phyloP scores from a whole-genome alignment of 371 early-diverging fungal genomes.

The Blakeslea trispora region DNA sequence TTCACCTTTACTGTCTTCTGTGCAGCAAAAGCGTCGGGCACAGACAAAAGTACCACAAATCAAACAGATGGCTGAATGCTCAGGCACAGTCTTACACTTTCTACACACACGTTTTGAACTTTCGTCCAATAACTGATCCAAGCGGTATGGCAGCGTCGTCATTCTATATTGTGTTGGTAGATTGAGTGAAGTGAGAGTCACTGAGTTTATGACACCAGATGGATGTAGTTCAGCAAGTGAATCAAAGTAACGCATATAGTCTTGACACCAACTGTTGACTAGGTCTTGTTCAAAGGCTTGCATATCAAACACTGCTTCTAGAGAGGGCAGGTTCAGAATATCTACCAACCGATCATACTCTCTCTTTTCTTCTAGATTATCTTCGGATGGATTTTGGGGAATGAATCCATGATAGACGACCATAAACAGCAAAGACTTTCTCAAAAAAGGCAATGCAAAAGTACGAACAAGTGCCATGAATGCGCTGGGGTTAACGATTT shows the following conservation, averaged over 20 bases:
- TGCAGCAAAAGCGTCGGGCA: slow-evolving; percentile 89
- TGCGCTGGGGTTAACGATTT: slow-evolving; percentile 14
- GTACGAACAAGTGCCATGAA: slow-evolving; percentile 31
- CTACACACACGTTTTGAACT: slow-evolving; percentile 74
- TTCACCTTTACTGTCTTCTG: slow-evolving; percentile 83
- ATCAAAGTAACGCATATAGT: slow-evolving; percentile 15
- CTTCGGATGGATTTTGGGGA: slow-evolving; percentile 30
- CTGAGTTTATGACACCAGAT: background rate
- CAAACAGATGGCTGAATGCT: slow-evolving; percentile 90
- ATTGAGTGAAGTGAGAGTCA: slow-evolving; percentile 39
- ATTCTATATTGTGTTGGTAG: slow-evolving; percentile 66
- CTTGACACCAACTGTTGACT: slow-evolving; percentile 40
- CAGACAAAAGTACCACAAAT: slow-evolving; percentile 94
- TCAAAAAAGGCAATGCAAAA: slow-evolving; percentile 45
- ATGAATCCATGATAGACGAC: slow-evolving; percentile 47
- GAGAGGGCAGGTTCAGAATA: slow-evolving; percentile 31
- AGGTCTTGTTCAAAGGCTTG: slow-evolving; percentile 25
- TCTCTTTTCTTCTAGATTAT: slow-evolving; percentile 10
- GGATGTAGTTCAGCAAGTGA: background rate
- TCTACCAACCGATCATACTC: slow-evolving; percentile 44
- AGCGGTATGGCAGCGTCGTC: slow-evolving; percentile 75
- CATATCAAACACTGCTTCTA: slow-evolving; percentile 31
- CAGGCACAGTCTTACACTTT: slow-evolving; percentile 82
- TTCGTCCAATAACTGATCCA: slow-evolving; percentile 85
- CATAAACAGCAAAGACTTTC: slow-evolving; percentile 43